phyloP scores from a whole-genome alignment of 2,329 filamentous ascomycete genomes.

The Neonectria ditissima region DNA sequence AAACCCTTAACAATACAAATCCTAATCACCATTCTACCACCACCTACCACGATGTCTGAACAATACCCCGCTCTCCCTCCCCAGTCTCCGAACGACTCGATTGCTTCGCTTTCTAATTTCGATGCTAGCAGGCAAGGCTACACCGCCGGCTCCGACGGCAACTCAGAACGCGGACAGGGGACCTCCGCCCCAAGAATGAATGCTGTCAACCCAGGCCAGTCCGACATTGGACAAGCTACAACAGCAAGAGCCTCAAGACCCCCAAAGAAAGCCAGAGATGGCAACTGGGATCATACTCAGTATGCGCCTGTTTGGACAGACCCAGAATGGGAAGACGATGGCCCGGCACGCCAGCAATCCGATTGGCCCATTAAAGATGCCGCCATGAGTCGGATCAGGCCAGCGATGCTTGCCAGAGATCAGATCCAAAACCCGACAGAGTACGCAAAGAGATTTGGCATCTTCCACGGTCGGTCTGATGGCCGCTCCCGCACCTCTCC shows the following conservation, averaged over 20 bases:
- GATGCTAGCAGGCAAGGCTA: not conserved
- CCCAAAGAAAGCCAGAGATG: slow-evolving; percentile 11
- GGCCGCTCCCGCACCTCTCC: slow-evolving; percentile 49
- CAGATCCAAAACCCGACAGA: slow-evolving; percentile 39
- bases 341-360: slow-evolving; percentile 14
- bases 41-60: not conserved
- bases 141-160: not conserved
- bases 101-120: not conserved
- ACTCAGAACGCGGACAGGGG: not conserved
- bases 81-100: not conserved
- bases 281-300: slow-evolving; percentile 19
- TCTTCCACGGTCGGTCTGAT: slow-evolving; percentile 44
- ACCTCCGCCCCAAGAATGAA: not conserved
- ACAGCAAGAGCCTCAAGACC: not conserved
- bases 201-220: not conserved
- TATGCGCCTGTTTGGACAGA: slow-evolving; percentile 46
- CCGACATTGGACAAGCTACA: not conserved
- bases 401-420: slow-evolving; percentile 42
- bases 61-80: not conserved
- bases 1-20: not conserved
- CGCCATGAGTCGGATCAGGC: slow-evolving; percentile 38
- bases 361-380: slow-evolving; percentile 31
- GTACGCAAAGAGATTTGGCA: slow-evolving; percentile 46
- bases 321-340: slow-evolving; percentile 43
- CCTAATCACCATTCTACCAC: too few species aligned